These are phyloP conservation scores for Cryoendolithus antarcticus DNA, from an alignment of 2,329 filamentous ascomycete genomes.

Conservation along the genomic window DNA sequence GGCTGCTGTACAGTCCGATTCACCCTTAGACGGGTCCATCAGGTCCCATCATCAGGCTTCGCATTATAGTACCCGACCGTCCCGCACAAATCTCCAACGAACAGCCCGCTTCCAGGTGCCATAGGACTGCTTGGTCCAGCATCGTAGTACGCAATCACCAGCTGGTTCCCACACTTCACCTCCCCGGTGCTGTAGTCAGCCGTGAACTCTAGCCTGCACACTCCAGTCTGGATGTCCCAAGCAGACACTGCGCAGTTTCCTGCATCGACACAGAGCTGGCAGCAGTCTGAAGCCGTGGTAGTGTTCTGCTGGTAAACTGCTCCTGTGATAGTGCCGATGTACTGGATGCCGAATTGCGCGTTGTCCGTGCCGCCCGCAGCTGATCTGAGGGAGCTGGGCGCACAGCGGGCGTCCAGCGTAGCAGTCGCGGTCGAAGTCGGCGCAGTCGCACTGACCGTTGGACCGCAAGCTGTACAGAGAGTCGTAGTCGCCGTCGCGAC, in stretches of 20 bases:
- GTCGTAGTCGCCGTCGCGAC: slow-evolving; percentile 17
- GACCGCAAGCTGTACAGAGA: slow-evolving; percentile 11
- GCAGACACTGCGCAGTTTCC: slow-evolving; percentile 16
- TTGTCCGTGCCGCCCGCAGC: slow-evolving; percentile 10
- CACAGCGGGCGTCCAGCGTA: slow-evolving; percentile 20
- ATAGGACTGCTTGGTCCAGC: slow-evolving; percentile 19
- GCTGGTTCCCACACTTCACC: slow-evolving; percentile 18
- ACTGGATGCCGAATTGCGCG: slow-evolving; percentile 16
- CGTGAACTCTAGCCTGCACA: slow-evolving; percentile 19
- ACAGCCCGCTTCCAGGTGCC: slow-evolving; percentile 20
- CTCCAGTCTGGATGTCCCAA: slow-evolving; percentile 18
- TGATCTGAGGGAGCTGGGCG: slow-evolving; percentile 17
- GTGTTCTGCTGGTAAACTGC: slow-evolving; percentile 18
- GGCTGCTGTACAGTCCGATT: no score
- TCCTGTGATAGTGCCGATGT: slow-evolving; percentile 15
- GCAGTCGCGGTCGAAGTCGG: slow-evolving; percentile 13
- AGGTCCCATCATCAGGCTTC: slow-evolving; percentile 22
- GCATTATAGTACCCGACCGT: slow-evolving; percentile 14
- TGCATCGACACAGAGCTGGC: slow-evolving; percentile 20
- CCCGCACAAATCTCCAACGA: slow-evolving; percentile 18
- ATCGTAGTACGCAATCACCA: slow-evolving; percentile 15
- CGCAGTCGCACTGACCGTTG: slow-evolving; percentile 10
- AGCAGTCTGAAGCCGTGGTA: slow-evolving; percentile 18
- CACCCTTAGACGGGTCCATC: background rate
- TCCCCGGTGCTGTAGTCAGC: slow-evolving; percentile 12